Evolutionary conservation across 768 basidiomycete species (phyloP).

Genomic region (Russula vinacea): DNA sequence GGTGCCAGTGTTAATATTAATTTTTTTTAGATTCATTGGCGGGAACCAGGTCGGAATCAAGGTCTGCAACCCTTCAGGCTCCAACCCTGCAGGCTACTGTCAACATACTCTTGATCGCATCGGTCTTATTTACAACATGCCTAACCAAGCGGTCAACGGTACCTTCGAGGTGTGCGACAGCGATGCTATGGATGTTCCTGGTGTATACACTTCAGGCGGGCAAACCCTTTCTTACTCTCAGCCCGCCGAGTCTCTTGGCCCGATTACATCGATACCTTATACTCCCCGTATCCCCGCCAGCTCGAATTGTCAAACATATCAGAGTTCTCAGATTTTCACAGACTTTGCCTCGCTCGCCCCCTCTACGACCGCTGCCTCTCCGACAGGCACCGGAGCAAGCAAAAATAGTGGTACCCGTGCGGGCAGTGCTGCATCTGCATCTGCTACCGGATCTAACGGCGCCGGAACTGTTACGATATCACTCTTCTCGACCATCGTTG

Average conservation of each 20-base stretch:
- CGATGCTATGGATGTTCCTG: conserved; percentile 61
- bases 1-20: background rate
- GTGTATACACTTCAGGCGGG: conserved; percentile 46
- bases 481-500: conserved; percentile 20
- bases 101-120: conserved; percentile 74
- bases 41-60: conserved; percentile 64
- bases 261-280: conserved; percentile 48
- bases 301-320: conserved; percentile 44
- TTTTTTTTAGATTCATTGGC: conserved; percentile 68
- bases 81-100: conserved; percentile 55
- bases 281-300: conserved; percentile 41
- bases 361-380: background rate
- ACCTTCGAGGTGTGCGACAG: conserved; percentile 64
- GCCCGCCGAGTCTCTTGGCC: conserved; percentile 47
- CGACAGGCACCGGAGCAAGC: background rate
- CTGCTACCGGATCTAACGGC: conserved; percentile 19
- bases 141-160: conserved; percentile 55
- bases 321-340: conserved; percentile 40
- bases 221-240: conserved; percentile 45
- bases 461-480: conserved; percentile 19
- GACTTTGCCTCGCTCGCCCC: conserved; percentile 8
- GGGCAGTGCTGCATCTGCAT: background rate
- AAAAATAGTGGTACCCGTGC: background rate
- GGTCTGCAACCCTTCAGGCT: conserved; percentile 56
- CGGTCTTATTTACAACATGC: conserved; percentile 71